Base-by-base conservation (phyloP, 805 yeast species). In the Nakazawaea siamensis region DNA sequence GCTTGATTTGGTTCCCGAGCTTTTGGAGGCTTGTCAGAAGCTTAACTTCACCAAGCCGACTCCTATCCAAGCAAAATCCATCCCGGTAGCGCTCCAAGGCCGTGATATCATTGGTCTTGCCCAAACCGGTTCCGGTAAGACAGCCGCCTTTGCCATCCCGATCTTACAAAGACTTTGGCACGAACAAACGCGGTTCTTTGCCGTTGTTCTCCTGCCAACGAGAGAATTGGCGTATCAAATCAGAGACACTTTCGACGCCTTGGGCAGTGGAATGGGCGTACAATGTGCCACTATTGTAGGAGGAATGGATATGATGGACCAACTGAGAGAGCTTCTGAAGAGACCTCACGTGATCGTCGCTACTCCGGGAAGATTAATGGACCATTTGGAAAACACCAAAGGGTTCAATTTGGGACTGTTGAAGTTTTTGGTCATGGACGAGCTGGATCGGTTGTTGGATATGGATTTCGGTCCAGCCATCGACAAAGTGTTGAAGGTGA, bases 291-390 rank as follows among this genome's bases (percentile, higher is more conserved):
- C 94, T 39, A 73, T 90, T 43, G 96, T 92, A 24, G 98, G 98
- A 47, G 98, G 98, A 42, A 88, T 92, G 90, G 95, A 86, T 54
- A 82, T 84, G 83, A 86, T 92, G 92, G 95, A 87, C 46, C 98
- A 90, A 59, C 92, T 97, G 0, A 71, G 94, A 42, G 96, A 92
- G 44, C 67, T 90, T 48, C 82, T 85, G 81, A 73, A 92, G 46
- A 87, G 85, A 49, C 98, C 98, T 3, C 98, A 90, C 52, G 73
- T 90, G 30, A 72, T 90, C 37, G 94, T 90, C 42, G 97, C 97
- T 15, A 92, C 98, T 0, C 97, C 98, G 0, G 71, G 71, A 27
- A 68, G 95, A 56, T 64, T 88, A 40, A 76, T 90, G 73, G 98
- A 90, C 57, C 98, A 90, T 64, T 63, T 90, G 51, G 95, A 88